Evolutionary conservation across 106 monocot genomes (phyloP), one percentile per base, ranked within the genome.

Genomic region (Dendrobium officinale): DNA sequence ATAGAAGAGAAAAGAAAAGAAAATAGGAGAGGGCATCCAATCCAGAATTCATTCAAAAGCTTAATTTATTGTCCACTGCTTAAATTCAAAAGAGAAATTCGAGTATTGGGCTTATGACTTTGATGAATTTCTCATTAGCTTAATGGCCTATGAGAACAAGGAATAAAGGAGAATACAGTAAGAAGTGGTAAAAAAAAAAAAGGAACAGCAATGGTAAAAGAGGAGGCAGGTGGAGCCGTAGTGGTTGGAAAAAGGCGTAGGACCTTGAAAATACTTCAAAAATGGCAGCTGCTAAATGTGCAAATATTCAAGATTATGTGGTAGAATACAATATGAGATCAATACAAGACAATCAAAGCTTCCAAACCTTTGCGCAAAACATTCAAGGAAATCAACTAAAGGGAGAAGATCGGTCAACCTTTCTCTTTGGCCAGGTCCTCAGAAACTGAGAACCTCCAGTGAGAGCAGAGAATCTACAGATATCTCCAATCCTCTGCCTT

Each of bases 341-440:
- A 37, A 37, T 16, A 72, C 72, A 37, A 4, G 72, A 27, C 40
- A 66, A 15, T 72, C 6, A 72, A 29, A 72, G 2, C 0, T 72
- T 72, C 40, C 72, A 72, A 72, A 72, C 72, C 33, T 17, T 72
- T 4, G 72, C 20, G 40, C 72, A 26, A 37, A 72, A 72, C 40
- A 74, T 74, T 74, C 20, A 74, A 19, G 19, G 43, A 42, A 74
- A 74, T 74, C 41, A 16, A 74, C 74, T 18, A 42, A 74, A 74
- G 22, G 11, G 76, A 11, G 76, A 75, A 45, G 49, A 20, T 44
- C 49, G 76, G 76, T 76, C 76, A 76, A 76, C 76, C 76, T 76
- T 22, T 76, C 26, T 22, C 26, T 76, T 47, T 49, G 5, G 26
- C 24, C 75, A 47, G 45, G 75, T 45, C 75, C 75, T 76, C 75